phyloP scores from a whole-genome alignment of 2,329 filamentous ascomycete species.

The Tolypocladium capitatum region DNA sequence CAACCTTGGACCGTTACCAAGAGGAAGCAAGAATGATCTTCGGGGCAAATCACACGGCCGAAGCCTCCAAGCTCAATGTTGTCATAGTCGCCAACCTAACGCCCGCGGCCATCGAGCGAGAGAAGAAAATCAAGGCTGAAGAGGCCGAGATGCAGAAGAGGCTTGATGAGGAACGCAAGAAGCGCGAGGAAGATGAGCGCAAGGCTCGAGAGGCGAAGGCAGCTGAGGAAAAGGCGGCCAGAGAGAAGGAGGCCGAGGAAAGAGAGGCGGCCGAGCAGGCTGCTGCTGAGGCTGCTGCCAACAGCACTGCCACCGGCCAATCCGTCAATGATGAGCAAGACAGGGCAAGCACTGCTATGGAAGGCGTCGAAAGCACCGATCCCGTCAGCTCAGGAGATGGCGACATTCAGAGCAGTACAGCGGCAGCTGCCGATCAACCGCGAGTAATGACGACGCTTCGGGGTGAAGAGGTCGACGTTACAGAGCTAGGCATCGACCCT shows the following conservation, averaged over 20 bases:
- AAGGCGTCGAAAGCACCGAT: conserved; percentile 54
- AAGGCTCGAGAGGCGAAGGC: conserved; percentile 58
- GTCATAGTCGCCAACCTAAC: conserved; percentile 61
- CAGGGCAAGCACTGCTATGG: conserved; percentile 44
- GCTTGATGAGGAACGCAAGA: conserved; percentile 44
- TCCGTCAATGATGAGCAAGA: conserved; percentile 5
- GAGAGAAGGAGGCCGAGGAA: conserved; percentile 60
- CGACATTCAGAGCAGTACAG: conserved; percentile 8
- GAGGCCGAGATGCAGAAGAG: conserved; percentile 38
- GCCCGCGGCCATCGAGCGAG: conserved; percentile 71
- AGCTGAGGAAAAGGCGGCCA: conserved; percentile 51
- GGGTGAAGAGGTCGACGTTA: conserved; percentile 83
- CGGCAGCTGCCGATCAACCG: conserved; percentile 12
- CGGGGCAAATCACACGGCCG: conserved; percentile 44
- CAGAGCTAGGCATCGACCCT: conserved; percentile 82
- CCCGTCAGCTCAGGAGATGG: conserved; percentile 18
- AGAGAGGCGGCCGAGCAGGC: conserved; percentile 44
- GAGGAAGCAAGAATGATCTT: conserved; percentile 86
- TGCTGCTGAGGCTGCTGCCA: conserved; percentile 42
- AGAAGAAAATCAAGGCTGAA: conserved; percentile 54
- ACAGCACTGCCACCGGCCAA: conserved; percentile 1
- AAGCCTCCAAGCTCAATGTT: conserved; percentile 57
- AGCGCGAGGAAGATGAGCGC: conserved; percentile 51
- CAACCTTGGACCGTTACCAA: conserved; percentile 68
- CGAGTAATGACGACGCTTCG: conserved; percentile 74